Base-by-base conservation (phyloP, 2,329 filamentous ascomycete genomes). In the Pezicula radicicola region DNA sequence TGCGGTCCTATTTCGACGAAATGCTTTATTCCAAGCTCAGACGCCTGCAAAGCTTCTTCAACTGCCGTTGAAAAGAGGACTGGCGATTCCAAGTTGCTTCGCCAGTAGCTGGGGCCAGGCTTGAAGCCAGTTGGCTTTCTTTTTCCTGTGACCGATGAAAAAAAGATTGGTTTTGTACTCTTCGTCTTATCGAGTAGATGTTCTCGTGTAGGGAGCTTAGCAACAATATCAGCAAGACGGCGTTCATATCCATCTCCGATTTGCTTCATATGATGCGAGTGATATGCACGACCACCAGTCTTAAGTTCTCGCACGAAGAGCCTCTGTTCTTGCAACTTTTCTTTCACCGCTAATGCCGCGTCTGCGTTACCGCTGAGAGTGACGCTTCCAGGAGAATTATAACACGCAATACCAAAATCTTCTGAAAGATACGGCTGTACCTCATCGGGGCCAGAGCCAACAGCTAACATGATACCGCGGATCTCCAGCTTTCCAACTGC, bases 401-500 rank as follows among this genome's bases (percentile, higher is more conserved):
- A 54, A 13, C 60, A 64, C 3, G 68, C 68, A 28, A 69, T 57
- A 28, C 58, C 10, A 10, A 52, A 12, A 4, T 48, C 44, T 25
- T 25, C 6, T 3, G 25, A 25, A 5, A 25, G 25, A 25, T 25
- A 25, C 25, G 25, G 6, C 6, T 25, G 25, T 25, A 25, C 25
- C 25, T 25, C 25, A 25, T 25, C 25, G 25, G 25, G 25, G 1
- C 25, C 25, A 25, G 25, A 25, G 6, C 46, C 46, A 15, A 49
- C 50, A 4, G 50, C 50, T 19, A 52, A n/a, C 50, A 52, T 52
- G 8, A 36, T 35, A 12, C 50, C 50, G 3, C 9, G 30, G 9
- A 2, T 10, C 12, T 33, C 30, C 4, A 13, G 9, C 30, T 33
- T 13, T 33, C 9, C 9, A 13, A 33, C 30, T 33, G 30, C 30